phyloP scores from a whole-genome alignment of 495 filamentous ascomycete species.

The Hypoxylon perforatum region DNA sequence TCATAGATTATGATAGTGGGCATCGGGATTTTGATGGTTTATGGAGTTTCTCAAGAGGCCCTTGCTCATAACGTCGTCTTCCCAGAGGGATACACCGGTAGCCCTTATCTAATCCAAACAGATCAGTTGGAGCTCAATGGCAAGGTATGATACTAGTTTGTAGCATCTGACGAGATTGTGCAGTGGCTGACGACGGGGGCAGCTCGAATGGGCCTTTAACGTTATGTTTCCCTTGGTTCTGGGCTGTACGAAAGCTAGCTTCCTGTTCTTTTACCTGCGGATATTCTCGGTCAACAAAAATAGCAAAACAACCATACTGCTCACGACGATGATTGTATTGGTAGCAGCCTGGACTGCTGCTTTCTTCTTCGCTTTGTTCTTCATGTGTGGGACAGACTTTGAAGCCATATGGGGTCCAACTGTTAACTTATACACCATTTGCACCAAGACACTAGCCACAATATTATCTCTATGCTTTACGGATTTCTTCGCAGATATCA shows the following conservation, averaged over 20 bases:
- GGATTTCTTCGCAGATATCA: constrained; percentile 30
- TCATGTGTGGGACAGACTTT: constrained; percentile 22
- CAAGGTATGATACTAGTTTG: no score
- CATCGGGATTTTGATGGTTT: no score
- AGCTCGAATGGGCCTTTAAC: no score
- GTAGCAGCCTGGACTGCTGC: constrained; percentile 9
- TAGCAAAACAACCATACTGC: constrained; percentile 4
- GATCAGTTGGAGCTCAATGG: no score
- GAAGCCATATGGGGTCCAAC: constrained; percentile 10
- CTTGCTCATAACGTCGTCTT: no score
- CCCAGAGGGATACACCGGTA: no score
- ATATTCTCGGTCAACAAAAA: constrained; percentile 17
- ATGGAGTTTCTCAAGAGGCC: no score
- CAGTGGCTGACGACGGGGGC: no score
- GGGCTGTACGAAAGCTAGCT: constrained; percentile 31
- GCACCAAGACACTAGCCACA: background rate
- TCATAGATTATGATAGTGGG: no score
- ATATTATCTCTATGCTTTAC: constrained; percentile 15
- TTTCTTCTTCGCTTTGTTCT: constrained; percentile 22
- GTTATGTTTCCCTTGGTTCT: no score
- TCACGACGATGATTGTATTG: constrained; percentile 3
- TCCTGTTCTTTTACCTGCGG: constrained; percentile 37
- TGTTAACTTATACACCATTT: background rate
- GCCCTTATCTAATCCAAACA: no score
- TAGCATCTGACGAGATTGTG: no score